phyloP scores from a whole-genome alignment of 306 rosid species.

The Pterocarpus santalinus region DNA sequence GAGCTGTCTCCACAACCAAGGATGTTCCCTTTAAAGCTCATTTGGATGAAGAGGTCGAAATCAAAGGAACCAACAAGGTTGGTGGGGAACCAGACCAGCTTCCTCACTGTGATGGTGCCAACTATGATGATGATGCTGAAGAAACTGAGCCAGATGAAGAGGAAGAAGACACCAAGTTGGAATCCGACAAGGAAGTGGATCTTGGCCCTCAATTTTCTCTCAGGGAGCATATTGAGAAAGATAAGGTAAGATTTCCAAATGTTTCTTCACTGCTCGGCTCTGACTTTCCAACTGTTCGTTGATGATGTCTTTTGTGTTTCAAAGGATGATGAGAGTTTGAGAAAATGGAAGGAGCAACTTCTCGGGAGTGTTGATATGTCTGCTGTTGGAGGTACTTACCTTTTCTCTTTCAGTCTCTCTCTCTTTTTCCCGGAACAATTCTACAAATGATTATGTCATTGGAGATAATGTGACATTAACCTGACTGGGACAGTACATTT shows the following conservation, averaged over 20 bases:
- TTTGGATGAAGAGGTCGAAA: constrained; percentile 56
- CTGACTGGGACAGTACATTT: background rate
- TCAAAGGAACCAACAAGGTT: constrained; percentile 53
- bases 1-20: constrained; percentile 68
- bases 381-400: constrained; percentile 72
- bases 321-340: constrained; percentile 89
- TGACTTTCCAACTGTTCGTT: constrained; percentile 9
- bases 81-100: constrained; percentile 47
- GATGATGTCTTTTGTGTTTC: constrained; percentile 28
- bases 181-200: constrained; percentile 57
- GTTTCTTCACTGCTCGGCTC: constrained; percentile 6
- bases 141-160: constrained; percentile 60
- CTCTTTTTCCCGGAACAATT: background rate
- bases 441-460: background rate
- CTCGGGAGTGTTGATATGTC: constrained; percentile 84
- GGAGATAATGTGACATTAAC: constrained; percentile 18
- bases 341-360: constrained; percentile 93
- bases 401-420: background rate
- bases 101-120: constrained; percentile 27
- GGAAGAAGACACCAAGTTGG: constrained; percentile 63
- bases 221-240: constrained; percentile 94
- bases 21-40: constrained; percentile 56
- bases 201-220: constrained; percentile 89
- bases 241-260: constrained; percentile 61
- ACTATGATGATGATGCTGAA: constrained; percentile 30